Conservation (phyloP, 2,329 filamentous ascomycete genomes). For the Alternaria dauci region DNA sequence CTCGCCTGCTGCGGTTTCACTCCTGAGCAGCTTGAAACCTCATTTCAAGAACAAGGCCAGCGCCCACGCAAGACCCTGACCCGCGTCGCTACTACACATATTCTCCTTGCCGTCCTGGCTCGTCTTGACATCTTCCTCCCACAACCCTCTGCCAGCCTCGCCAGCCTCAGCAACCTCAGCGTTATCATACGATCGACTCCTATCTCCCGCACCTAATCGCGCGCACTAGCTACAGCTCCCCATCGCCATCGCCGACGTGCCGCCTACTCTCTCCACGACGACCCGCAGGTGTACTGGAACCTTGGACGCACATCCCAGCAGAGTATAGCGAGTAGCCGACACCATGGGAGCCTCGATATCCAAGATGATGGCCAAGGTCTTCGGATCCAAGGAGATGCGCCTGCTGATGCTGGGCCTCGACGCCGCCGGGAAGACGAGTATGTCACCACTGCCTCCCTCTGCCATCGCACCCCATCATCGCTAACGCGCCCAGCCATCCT, state of each 20-base stretch:
- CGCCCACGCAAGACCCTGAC: slow-evolving; percentile 10
- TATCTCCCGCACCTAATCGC: slow-evolving; percentile 6
- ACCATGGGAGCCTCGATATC: slow-evolving; percentile 90
- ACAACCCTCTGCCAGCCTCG: neutral
- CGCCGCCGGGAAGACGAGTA: slow-evolving; percentile 94
- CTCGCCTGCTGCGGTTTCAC: slow-evolving; percentile 17
- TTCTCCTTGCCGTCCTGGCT: neutral
- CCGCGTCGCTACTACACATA: slow-evolving; percentile 1
- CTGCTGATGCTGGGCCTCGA: slow-evolving; percentile 97
- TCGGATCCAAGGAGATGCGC: slow-evolving; percentile 98
- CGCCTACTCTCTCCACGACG: neutral
- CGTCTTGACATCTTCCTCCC: neutral
- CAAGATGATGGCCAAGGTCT: slow-evolving; percentile 98
- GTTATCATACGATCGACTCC: neutral
- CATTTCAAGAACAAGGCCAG: slow-evolving; percentile 14
- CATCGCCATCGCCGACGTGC: slow-evolving; percentile 4
- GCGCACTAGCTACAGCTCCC: slow-evolving; percentile 4
- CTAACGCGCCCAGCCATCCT: slow-evolving; percentile 72
- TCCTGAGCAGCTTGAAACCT: slow-evolving; percentile 20
- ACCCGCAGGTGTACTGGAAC: neutral
- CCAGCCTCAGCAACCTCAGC: neutral
- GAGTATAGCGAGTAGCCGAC: slow-evolving; percentile 50
- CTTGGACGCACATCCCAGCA: neutral
- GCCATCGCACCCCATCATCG: neutral
- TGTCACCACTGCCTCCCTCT: slow-evolving; percentile 20